Percentiles rank a stretch among this genome's conserved stretches.
These are phyloP conservation scores for Phaeosphaeriaceae sp. DNA, from an alignment of 2,329 filamentous ascomycete species.

Conservation along the genomic window DNA sequence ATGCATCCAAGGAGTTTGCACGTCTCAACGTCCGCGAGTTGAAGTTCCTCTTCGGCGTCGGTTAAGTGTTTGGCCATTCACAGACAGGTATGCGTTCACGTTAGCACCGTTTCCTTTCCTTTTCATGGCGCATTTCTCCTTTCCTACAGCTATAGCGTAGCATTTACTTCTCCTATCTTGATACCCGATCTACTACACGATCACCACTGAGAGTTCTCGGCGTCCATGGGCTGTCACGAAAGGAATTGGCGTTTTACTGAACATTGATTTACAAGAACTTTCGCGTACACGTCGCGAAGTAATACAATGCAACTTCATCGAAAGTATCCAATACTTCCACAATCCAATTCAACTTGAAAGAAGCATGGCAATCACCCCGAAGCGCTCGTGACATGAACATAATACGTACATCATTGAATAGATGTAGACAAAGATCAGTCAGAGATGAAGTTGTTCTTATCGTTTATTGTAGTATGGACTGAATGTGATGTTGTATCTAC, in stretches of 20 bases:
- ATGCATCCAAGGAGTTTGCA: slow-evolving; percentile 69
- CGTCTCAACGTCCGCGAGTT: slow-evolving; percentile 72
- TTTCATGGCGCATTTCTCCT: background rate
- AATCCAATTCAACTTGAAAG: background rate
- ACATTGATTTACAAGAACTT: background rate
- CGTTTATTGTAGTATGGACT: no score
- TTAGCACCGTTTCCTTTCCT: background rate
- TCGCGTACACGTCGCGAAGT: background rate
- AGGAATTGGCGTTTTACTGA: background rate
- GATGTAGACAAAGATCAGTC: no score
- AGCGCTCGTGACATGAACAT: background rate
- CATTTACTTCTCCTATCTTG: slow-evolving; percentile 1
- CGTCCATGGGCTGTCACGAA: background rate
- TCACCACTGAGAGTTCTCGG: background rate
- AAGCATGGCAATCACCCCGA: background rate
- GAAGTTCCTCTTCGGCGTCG: slow-evolving; percentile 69
- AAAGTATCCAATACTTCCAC: background rate
- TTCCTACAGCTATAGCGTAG: background rate
- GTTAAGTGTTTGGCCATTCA: background rate
- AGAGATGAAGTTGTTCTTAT: no score
- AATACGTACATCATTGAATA: no score
- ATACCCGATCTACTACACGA: slow-evolving; percentile 11
- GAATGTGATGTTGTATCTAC: no score
- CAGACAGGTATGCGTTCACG: background rate
- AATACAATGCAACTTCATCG: background rate